Conservation (phyloP, 2,329 filamentous ascomycete species). For the Fusarium vanettenii region DNA sequence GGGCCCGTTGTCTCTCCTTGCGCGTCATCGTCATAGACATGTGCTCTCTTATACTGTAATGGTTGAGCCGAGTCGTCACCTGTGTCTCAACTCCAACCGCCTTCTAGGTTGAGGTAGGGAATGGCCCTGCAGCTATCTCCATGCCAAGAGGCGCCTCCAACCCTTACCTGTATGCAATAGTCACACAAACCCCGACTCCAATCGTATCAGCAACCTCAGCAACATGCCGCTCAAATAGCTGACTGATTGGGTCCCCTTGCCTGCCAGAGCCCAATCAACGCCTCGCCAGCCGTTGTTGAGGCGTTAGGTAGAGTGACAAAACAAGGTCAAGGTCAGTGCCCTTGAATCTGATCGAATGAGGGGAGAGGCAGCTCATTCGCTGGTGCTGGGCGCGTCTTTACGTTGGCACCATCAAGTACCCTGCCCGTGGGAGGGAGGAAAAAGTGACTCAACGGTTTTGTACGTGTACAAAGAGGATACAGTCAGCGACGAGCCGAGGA, state of each 20-base stretch:
- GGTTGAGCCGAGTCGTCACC: background rate
- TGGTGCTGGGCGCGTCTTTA: conserved; percentile 20
- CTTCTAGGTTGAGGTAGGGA: conserved; percentile 9
- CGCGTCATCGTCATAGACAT: conserved; percentile 38
- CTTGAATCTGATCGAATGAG: conserved; percentile 11
- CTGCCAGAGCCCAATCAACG: conserved; percentile 25
- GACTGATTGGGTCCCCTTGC: conserved; percentile 26
- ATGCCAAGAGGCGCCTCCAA: conserved; percentile 18
- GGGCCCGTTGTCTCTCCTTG: conserved; percentile 18
- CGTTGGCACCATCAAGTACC: conserved; percentile 34
- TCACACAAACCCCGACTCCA: conserved; percentile 33
- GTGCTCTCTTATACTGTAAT: background rate
- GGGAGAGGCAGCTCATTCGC: conserved; percentile 18
- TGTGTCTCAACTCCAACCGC: conserved; percentile 4
- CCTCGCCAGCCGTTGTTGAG: conserved; percentile 31
- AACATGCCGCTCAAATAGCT: conserved; percentile 26
- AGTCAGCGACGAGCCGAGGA: conserved; percentile 16
- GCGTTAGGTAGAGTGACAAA: conserved; percentile 22
- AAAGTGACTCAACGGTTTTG: conserved; percentile 29
- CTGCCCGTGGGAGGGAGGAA: conserved; percentile 11
- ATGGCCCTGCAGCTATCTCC: conserved; percentile 13
- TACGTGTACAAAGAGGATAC: conserved; percentile 17
- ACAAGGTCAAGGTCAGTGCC: conserved; percentile 27
- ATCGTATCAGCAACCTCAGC: conserved; percentile 22
- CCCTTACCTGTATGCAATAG: conserved; percentile 27